Evolutionary conservation across 176 grass and related monocot genomes (phyloP).

Genomic region (Cenchrus purpureus): DNA sequence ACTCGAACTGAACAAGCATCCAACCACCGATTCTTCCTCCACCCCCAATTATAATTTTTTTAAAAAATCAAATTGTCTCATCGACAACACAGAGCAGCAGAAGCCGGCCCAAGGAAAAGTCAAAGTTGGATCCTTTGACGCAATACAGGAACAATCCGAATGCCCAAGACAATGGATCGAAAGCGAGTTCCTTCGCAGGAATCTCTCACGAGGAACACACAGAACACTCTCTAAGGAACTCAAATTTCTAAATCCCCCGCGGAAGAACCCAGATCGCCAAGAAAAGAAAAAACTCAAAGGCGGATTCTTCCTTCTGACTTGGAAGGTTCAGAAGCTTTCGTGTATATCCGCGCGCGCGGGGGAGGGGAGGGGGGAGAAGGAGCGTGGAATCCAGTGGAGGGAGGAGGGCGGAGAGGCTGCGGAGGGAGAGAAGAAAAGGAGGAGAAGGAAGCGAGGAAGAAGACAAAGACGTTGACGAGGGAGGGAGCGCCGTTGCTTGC

Average conservation of each 20-base stretch:
- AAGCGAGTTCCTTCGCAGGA: slow-evolving; percentile 9
- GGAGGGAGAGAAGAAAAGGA: not conserved
- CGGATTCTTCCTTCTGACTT: not conserved
- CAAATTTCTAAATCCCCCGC: slow-evolving; percentile 11
- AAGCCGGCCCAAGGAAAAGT: not conserved
- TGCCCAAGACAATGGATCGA: slow-evolving; percentile 6
- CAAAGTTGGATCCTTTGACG: slow-evolving; percentile 26
- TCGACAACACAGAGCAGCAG: not conserved
- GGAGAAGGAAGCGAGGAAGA: slow-evolving; percentile 22
- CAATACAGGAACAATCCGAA: not conserved
- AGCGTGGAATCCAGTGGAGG: slow-evolving; percentile 18
- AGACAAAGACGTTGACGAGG: slow-evolving; percentile 68
- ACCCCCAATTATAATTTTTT: not conserved
- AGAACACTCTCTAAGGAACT: not conserved
- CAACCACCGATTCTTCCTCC: not conserved
- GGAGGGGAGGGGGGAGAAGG: not conserved
- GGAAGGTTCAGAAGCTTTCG: not conserved
- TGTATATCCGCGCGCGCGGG: not conserved
- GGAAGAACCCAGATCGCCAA: not conserved
- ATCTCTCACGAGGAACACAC: slow-evolving; percentile 23
- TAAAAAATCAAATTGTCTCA: not conserved
- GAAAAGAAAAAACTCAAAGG: not conserved
- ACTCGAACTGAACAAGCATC: slow-evolving; percentile 6
- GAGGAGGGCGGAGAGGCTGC: not conserved
- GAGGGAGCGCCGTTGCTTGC: slow-evolving; percentile 32